These are phyloP conservation scores for Aspergillus tanneri DNA, from an alignment of 2,329 filamentous ascomycete genomes.

Conservation along the genomic window DNA sequence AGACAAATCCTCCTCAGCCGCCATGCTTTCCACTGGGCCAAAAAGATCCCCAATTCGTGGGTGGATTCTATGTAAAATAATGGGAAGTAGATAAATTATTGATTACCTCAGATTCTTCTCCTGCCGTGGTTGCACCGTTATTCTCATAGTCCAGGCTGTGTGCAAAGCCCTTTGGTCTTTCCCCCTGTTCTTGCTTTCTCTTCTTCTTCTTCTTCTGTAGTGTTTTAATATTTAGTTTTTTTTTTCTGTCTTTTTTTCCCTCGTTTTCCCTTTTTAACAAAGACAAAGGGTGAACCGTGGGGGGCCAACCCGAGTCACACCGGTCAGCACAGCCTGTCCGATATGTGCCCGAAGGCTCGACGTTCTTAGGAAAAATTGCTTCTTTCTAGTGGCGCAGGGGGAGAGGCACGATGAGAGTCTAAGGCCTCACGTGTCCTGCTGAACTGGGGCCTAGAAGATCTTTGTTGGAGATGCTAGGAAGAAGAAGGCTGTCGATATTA, in stretches of 20 bases:
- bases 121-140: conserved; percentile 13
- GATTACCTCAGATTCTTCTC: conserved; percentile 10
- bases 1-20: conserved; percentile 36
- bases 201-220: too few relatives aligned
- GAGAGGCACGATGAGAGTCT: background rate
- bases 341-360: background rate
- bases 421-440: background rate
- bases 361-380: too few relatives aligned
- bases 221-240: too few relatives aligned
- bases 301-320: background rate
- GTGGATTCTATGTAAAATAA: background rate
- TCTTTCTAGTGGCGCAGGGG: conserved; percentile 1
- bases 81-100: conserved; percentile 1
- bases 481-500: too few relatives aligned
- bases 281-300: background rate
- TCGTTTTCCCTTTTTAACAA: background rate
- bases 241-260: background rate
- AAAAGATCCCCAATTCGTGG: background rate
- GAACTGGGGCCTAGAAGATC: background rate
- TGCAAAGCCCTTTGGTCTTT: conserved; percentile 4
- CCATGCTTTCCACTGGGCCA: conserved; percentile 25
- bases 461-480: too few relatives aligned
- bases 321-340: conserved; percentile 4
- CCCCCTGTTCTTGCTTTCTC: background rate
- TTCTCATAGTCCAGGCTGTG: conserved; percentile 15